Percentiles rank a stretch among this genome's conserved stretches.
Conservation (phyloP, 192 early-diverging fungal genomes). For the Rhizoclosmatium globosum region DNA sequence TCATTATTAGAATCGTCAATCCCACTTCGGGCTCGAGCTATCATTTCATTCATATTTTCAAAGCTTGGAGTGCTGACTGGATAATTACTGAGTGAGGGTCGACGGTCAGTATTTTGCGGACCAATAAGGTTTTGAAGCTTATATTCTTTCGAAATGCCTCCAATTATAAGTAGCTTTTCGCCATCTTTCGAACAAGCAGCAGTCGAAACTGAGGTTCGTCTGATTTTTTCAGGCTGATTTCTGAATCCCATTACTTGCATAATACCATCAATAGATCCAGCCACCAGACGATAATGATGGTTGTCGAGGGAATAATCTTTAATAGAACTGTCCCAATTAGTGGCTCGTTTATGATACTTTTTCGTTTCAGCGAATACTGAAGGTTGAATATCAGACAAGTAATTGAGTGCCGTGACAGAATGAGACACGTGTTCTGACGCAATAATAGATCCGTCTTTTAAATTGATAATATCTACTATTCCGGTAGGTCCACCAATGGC, state of each 20-base stretch:
- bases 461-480: slow-evolving; percentile 14
- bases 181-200: background rate
- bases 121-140: background rate
- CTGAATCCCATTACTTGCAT: background rate
- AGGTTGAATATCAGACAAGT: background rate
- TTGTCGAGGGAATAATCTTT: background rate
- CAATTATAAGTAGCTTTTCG: slow-evolving; percentile 10
- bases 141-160: background rate
- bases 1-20: slow-evolving; percentile 3
- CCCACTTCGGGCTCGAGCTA: slow-evolving; percentile 1
- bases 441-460: slow-evolving; percentile 9
- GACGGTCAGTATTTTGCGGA: background rate
- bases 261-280: slow-evolving; percentile 12
- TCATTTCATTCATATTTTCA: slow-evolving; percentile 17
- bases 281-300: background rate
- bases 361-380: background rate
- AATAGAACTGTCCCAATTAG: slow-evolving; percentile 4
- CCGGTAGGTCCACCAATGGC: slow-evolving; percentile 24
- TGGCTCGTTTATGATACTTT: slow-evolving; percentile 6
- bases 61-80: background rate
- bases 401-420: slow-evolving; percentile 7
- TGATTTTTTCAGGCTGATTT: background rate
- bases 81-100: background rate
- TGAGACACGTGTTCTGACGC: slow-evolving; percentile 8
- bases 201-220: background rate